phyloP scores from a whole-genome alignment of 768 basidiomycete genomes.

The Tricholoma hemisulphureum region DNA sequence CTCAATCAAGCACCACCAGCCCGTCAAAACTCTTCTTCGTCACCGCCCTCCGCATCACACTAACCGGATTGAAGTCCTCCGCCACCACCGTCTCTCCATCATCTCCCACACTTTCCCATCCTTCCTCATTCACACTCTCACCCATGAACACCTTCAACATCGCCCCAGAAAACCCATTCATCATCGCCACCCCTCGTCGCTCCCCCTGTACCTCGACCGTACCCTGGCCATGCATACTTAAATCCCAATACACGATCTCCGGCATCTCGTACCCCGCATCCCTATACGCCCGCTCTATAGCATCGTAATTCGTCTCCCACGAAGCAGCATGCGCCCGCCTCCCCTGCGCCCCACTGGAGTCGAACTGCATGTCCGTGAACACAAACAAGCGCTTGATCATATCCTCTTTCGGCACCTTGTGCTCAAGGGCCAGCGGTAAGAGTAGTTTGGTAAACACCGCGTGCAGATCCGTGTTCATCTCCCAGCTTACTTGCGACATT shows the following conservation, averaged over 20 bases:
- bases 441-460: constrained; percentile 63
- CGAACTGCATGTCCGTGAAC: constrained; percentile 79
- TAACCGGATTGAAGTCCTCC: not conserved
- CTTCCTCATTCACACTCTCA: constrained; percentile 34
- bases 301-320: constrained; percentile 67
- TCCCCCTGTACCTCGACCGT: constrained; percentile 52
- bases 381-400: constrained; percentile 78
- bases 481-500: constrained; percentile 44
- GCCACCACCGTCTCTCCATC: constrained; percentile 47
- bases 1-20: constrained; percentile 56
- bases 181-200: constrained; percentile 59
- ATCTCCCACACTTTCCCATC: constrained; percentile 30
- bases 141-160: constrained; percentile 75
- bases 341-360: not conserved
- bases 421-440: constrained; percentile 55
- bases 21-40: constrained; percentile 46
- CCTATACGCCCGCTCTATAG: constrained; percentile 51
- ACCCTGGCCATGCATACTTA: constrained; percentile 26
- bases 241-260: constrained; percentile 75
- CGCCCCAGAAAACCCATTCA: constrained; percentile 68
- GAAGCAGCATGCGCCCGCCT: constrained; percentile 2
- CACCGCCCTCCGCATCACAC: too few species aligned
- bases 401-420: constrained; percentile 59
- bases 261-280: constrained; percentile 70
- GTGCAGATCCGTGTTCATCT: constrained; percentile 59